A percentile compares a stretch with the other conserved stretches of the same genome.
These are phyloP conservation scores for Xylariales sp. DNA, from an alignment of 2,329 filamentous ascomycete species.

Conservation along the genomic window DNA sequence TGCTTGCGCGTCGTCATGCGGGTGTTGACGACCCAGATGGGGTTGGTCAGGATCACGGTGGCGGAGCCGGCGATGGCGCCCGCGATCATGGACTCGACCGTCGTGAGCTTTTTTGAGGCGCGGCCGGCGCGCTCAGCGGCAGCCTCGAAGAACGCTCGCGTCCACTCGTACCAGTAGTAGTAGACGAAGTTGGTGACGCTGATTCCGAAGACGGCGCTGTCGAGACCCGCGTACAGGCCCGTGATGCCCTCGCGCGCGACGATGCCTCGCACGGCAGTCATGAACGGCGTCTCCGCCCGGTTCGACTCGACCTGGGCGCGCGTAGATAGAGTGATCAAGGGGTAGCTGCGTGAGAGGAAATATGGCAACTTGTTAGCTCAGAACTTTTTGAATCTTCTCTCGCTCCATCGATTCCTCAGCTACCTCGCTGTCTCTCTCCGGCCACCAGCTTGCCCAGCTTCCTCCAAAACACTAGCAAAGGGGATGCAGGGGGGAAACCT, in stretches of 20 bases:
- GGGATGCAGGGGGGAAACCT: slow-evolving; percentile 19
- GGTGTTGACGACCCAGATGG: slow-evolving; percentile 99
- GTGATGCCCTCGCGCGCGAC: slow-evolving; percentile 85
- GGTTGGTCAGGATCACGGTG: slow-evolving; percentile 94
- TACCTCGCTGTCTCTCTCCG: too few species aligned
- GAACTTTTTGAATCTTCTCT: too few species aligned
- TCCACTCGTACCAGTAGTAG: slow-evolving; percentile 99
- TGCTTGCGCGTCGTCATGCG: slow-evolving; percentile 89
- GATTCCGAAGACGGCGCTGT: slow-evolving; percentile 94
- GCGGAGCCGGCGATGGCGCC: slow-evolving; percentile 90
- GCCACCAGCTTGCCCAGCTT: too few species aligned
- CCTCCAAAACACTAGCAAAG: slow-evolving; percentile 2
- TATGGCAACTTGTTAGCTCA: neutral
- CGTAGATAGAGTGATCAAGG: slow-evolving; percentile 94
- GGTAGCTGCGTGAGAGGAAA: slow-evolving; percentile 61
- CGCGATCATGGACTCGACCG: slow-evolving; percentile 89
- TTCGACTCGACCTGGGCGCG: slow-evolving; percentile 97
- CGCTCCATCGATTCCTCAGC: too few species aligned
- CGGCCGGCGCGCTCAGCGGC: slow-evolving; percentile 71
- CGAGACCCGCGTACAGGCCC: slow-evolving; percentile 88
- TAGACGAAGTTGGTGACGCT: slow-evolving; percentile 99
- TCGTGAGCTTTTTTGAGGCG: slow-evolving; percentile 77
- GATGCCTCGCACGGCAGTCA: slow-evolving; percentile 79
- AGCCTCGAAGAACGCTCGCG: slow-evolving; percentile 77
- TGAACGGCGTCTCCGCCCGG: slow-evolving; percentile 79